Conservation (phyloP, 2,329 filamentous ascomycete genomes). For the Cladosporium austrohemisphaericum region DNA sequence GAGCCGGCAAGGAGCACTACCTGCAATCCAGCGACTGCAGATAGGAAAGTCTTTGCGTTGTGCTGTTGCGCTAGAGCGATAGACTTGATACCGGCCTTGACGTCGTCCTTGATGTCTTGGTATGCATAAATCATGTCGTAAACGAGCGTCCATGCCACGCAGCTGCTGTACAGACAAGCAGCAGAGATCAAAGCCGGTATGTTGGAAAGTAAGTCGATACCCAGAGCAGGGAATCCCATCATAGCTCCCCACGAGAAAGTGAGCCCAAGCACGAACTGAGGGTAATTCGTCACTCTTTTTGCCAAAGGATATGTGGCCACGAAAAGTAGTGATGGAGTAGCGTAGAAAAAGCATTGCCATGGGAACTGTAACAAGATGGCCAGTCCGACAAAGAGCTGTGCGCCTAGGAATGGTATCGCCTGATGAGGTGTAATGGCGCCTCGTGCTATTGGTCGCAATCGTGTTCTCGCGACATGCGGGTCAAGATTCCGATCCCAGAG, state of each 20-base stretch:
- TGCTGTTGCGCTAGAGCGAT: constrained; percentile 76
- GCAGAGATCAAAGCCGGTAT: constrained; percentile 62
- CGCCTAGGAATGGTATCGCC: constrained; percentile 70
- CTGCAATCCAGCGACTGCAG: constrained; percentile 66
- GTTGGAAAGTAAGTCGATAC: constrained; percentile 67
- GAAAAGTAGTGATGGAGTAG: constrained; percentile 67
- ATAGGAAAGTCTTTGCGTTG: constrained; percentile 72
- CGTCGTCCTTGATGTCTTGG: constrained; percentile 85
- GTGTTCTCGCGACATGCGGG: constrained; percentile 71
- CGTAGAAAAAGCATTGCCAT: constrained; percentile 69
- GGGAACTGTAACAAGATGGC: constrained; percentile 75
- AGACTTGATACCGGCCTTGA: constrained; percentile 81
- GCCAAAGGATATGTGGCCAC: constrained; percentile 76
- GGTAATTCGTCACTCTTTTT: constrained; percentile 83
- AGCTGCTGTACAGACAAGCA: constrained; percentile 68
- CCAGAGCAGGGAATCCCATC: constrained; percentile 81
- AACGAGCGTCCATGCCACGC: constrained; percentile 79
- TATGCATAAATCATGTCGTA: constrained; percentile 95
- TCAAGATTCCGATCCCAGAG: constrained; percentile 87
- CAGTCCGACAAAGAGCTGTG: constrained; percentile 69
- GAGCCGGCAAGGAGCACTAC: constrained; percentile 66
- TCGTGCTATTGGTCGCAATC: constrained; percentile 74
- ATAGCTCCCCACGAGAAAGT: constrained; percentile 88
- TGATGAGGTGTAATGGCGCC: constrained; percentile 68
- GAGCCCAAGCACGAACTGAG: constrained; percentile 75